Evolutionary conservation across 140 eudicot genomes (phyloP).

Genomic region (Senecio squalidus): DNA sequence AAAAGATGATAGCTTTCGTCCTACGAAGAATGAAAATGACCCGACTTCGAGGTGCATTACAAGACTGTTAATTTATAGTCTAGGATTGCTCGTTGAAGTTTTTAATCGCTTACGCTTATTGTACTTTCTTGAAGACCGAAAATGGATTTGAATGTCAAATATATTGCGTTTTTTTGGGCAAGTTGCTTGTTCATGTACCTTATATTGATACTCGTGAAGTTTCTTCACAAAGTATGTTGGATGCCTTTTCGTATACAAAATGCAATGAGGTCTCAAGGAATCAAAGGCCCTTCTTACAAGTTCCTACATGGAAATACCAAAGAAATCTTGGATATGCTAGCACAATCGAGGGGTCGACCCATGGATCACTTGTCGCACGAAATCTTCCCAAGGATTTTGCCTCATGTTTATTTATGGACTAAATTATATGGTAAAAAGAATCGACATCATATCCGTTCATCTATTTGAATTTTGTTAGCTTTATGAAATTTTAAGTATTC

Average conservation of each 20-base stretch:
- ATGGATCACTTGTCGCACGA: slow-evolving; percentile 33
- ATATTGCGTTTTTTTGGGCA: neutral
- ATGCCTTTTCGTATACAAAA: slow-evolving; percentile 30
- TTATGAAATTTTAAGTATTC: neutral
- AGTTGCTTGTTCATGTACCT: slow-evolving; percentile 17
- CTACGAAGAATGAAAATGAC: no score
- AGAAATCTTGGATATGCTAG: slow-evolving; percentile 35
- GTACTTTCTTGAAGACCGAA: neutral
- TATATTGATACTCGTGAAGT: slow-evolving; percentile 20
- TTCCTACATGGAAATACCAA: slow-evolving; percentile 41
- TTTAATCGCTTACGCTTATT: neutral
- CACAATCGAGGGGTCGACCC: slow-evolving; percentile 34
- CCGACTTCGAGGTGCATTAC: no score
- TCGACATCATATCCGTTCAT: neutral
- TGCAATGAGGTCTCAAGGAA: slow-evolving; percentile 43
- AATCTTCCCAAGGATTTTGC: slow-evolving; percentile 40
- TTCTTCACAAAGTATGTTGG: slow-evolving; percentile 41
- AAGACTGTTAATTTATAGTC: no score
- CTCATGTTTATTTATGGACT: slow-evolving; percentile 49
- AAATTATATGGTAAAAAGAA: slow-evolving; percentile 35
- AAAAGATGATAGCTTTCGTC: no score
- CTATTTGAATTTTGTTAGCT: neutral
- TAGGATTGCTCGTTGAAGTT: neutral
- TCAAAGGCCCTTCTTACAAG: slow-evolving; percentile 44
- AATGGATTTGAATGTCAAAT: slow-evolving; percentile 13